Percentiles rank a stretch among this genome's conserved stretches.
Conservation (phyloP, 2,329 filamentous ascomycete species). For the Capronia americana region DNA sequence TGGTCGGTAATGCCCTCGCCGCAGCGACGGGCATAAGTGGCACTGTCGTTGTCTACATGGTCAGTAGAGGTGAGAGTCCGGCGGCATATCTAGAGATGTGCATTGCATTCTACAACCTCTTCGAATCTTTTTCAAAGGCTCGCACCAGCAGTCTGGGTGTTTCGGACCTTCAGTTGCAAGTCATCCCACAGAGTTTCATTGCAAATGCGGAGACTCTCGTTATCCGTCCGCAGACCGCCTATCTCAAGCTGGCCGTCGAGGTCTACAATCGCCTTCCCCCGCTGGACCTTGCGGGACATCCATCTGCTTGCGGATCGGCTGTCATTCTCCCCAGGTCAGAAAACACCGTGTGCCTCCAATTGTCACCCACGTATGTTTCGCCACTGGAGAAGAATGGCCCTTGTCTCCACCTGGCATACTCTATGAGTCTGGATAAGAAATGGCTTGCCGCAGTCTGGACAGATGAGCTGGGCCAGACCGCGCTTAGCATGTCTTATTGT, state of each 20-base stretch:
- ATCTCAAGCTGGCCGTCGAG: constrained; percentile 60
- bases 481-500: constrained; percentile 62
- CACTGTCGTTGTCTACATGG: constrained; percentile 64
- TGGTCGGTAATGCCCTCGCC: constrained; percentile 48
- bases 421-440: constrained; percentile 59
- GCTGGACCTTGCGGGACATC: constrained; percentile 41
- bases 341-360: constrained; percentile 59
- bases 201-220: constrained; percentile 59
- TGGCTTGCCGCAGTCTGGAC: constrained; percentile 68
- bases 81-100: constrained; percentile 57
- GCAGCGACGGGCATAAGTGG: constrained; percentile 45
- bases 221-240: constrained; percentile 56
- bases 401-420: constrained; percentile 65
- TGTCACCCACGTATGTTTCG: constrained; percentile 62
- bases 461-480: constrained; percentile 62
- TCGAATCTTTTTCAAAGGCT: constrained; percentile 57
- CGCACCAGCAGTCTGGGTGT: constrained; percentile 31
- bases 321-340: constrained; percentile 60
- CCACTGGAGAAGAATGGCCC: constrained; percentile 61
- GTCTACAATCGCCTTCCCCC: constrained; percentile 65
- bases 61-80: constrained; percentile 57
- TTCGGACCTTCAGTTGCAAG: constrained; percentile 62
- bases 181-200: constrained; percentile 63
- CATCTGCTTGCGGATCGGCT: constrained; percentile 58
- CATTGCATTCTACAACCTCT: constrained; percentile 63